phyloP scores from a whole-genome alignment of 768 basidiomycete genomes.

The Candolleomyces aberdarensis region DNA sequence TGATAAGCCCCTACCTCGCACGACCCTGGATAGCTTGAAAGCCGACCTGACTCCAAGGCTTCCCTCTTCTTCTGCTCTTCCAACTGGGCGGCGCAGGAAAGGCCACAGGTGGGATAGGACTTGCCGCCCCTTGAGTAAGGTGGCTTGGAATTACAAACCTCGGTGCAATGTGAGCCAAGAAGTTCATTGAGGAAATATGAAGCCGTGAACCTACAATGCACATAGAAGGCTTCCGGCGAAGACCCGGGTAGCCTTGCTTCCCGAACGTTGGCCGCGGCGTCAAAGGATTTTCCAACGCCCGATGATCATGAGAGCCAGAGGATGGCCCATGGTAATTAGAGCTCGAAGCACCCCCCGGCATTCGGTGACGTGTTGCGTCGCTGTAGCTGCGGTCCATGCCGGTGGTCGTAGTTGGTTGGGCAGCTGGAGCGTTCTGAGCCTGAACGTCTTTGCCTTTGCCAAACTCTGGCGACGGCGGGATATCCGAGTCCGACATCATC shows the following conservation, averaged over 20 bases:
- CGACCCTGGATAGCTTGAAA: not conserved
- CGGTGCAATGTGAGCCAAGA: not conserved
- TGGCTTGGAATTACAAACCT: constrained; percentile 21
- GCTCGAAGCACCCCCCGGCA: too few species aligned
- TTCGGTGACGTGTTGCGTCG: too few species aligned
- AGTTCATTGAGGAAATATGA: not conserved
- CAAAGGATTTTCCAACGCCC: too few species aligned
- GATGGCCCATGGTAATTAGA: not conserved
- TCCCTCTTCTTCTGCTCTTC: not conserved
- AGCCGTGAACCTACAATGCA: not conserved
- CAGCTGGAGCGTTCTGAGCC: not conserved
- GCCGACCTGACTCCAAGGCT: not conserved
- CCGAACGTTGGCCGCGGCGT: too few species aligned
- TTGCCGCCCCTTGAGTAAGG: constrained; percentile 17
- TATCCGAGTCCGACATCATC: not conserved
- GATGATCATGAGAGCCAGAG: too few species aligned
- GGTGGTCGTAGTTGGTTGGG: not conserved
- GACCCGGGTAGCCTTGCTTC: not conserved
- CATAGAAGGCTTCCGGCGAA: not conserved
- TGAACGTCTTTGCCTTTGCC: not conserved
- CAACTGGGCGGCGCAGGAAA: constrained; percentile 17
- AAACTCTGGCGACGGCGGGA: not conserved
- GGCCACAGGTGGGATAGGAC: constrained; percentile 22
- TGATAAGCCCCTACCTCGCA: not conserved
- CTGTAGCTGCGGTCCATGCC: not conserved